Evolutionary conservation across 257 asterid genomes (phyloP).

Genomic region (Nicotiana sylvestris): DNA sequence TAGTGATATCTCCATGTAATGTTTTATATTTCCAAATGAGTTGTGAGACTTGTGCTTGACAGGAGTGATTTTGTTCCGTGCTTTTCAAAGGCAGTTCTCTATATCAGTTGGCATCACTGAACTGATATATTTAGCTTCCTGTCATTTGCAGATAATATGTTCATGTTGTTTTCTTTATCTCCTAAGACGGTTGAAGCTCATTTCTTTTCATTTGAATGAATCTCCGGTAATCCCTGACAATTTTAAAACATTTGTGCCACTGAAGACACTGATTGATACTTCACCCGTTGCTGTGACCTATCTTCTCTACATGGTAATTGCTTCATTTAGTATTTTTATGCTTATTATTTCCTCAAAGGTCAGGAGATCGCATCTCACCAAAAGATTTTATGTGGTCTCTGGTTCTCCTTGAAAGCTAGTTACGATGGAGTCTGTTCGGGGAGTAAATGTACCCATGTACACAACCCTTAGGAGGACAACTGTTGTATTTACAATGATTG

Average conservation of each 20-base stretch:
- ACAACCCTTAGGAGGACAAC: slow-evolving; percentile 95
- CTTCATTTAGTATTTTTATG: slow-evolving; percentile 16
- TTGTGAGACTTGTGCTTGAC: background rate
- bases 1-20: background rate
- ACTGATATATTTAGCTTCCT: slow-evolving; percentile 1
- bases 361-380: slow-evolving; percentile 14
- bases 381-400: slow-evolving; percentile 18
- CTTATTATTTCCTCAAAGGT: slow-evolving; percentile 1
- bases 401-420: slow-evolving; percentile 66
- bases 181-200: slow-evolving; percentile 53
- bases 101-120: background rate
- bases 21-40: background rate
- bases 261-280: slow-evolving; percentile 50
- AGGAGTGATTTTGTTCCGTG: background rate
- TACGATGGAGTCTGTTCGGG: slow-evolving; percentile 91
- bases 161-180: slow-evolving; percentile 70
- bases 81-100: background rate
- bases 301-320: slow-evolving; percentile 78
- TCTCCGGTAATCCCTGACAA: slow-evolving; percentile 34
- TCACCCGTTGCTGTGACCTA: slow-evolving; percentile 70
- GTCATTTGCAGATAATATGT: slow-evolving; percentile 62
- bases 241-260: slow-evolving; percentile 46
- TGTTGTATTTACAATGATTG: slow-evolving; percentile 77
- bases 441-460: slow-evolving; percentile 94
- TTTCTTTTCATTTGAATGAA: slow-evolving; percentile 58